A percentile compares a stretch with the other conserved stretches of the same genome.
Evolutionary conservation across 371 early-diverging fungal genomes (phyloP).

Genomic region (Coemansia sp.): DNA sequence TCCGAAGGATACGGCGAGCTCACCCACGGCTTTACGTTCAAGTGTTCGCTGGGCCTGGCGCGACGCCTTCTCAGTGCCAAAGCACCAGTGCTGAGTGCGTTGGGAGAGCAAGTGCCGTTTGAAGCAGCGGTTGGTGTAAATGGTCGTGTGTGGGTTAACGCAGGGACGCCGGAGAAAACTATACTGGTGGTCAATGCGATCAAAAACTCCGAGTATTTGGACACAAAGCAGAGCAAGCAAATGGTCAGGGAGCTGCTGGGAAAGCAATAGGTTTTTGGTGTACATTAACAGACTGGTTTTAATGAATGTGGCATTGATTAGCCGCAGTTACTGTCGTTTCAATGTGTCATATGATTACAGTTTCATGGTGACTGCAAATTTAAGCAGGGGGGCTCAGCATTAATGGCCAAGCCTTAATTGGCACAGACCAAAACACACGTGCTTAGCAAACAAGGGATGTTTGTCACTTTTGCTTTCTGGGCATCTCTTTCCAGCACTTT

Average conservation of each 20-base stretch:
- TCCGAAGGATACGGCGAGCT: conserved; percentile 67
- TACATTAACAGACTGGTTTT: not conserved
- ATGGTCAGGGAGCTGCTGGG: conserved; percentile 63
- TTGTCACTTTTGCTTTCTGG: too few relatives aligned
- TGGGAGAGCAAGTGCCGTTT: conserved; percentile 77
- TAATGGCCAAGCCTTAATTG: not conserved
- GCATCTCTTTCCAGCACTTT: not conserved
- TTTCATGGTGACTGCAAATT: not conserved
- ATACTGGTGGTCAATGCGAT: conserved; percentile 73
- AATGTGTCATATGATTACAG: too few relatives aligned
- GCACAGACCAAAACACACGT: not conserved
- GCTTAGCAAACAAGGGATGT: too few relatives aligned
- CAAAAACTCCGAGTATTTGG: conserved; percentile 70
- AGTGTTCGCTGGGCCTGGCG: conserved; percentile 67
- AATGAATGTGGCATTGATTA: not conserved
- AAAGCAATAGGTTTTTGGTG: not conserved
- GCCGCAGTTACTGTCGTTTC: too few relatives aligned
- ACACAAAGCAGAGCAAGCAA: conserved; percentile 58
- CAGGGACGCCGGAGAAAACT: conserved; percentile 56
- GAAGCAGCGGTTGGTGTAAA: conserved; percentile 91
- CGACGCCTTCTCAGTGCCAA: conserved; percentile 69
- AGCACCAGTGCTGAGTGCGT: conserved; percentile 61
- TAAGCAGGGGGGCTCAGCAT: not conserved
- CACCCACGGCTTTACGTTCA: conserved; percentile 59
- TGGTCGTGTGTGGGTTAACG: conserved; percentile 89